Conservation (phyloP, 768 basidiomycete species). For the Lactarius deliciosus region DNA sequence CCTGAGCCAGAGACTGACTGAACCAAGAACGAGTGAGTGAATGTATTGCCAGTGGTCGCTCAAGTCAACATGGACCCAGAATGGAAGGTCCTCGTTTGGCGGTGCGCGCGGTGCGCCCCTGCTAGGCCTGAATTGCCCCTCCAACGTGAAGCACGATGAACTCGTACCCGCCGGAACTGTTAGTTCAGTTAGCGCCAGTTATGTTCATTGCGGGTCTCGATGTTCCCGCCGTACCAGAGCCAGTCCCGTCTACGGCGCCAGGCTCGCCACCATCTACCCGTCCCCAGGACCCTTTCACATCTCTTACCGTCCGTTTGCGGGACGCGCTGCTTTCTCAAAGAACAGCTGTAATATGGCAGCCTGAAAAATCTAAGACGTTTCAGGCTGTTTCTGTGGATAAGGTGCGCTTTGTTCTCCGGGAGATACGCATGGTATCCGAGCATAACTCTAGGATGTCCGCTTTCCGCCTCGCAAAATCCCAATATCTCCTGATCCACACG, state of each 20-base stretch:
- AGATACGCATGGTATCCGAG: neutral
- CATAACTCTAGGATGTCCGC: slow-evolving; percentile 51
- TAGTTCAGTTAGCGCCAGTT: slow-evolving; percentile 86
- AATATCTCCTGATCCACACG: slow-evolving; percentile 54
- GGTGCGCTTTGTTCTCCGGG: slow-evolving; percentile 35
- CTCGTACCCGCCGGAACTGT: slow-evolving; percentile 86
- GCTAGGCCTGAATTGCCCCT: neutral
- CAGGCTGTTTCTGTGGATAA: slow-evolving; percentile 85
- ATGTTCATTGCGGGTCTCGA: slow-evolving; percentile 94
- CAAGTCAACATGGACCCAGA: neutral
- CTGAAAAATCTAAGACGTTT: slow-evolving; percentile 71
- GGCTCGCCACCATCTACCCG: slow-evolving; percentile 33
- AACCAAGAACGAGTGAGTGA: neutral
- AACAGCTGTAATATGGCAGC: slow-evolving; percentile 68
- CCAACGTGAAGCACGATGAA: slow-evolving; percentile 58
- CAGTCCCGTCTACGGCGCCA: slow-evolving; percentile 30
- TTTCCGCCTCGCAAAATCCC: slow-evolving; percentile 85
- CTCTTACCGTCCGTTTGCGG: slow-evolving; percentile 61
- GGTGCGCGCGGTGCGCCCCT: neutral
- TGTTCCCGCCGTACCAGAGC: slow-evolving; percentile 24
- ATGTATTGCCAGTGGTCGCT: neutral
- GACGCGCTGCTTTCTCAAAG: slow-evolving; percentile 65
- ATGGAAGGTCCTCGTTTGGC: neutral
- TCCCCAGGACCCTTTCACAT: slow-evolving; percentile 58
- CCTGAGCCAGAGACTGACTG: neutral